Evolutionary conservation across 176 grass and related monocot genomes (phyloP).

Genomic region (maize (Zea mays)): DNA sequence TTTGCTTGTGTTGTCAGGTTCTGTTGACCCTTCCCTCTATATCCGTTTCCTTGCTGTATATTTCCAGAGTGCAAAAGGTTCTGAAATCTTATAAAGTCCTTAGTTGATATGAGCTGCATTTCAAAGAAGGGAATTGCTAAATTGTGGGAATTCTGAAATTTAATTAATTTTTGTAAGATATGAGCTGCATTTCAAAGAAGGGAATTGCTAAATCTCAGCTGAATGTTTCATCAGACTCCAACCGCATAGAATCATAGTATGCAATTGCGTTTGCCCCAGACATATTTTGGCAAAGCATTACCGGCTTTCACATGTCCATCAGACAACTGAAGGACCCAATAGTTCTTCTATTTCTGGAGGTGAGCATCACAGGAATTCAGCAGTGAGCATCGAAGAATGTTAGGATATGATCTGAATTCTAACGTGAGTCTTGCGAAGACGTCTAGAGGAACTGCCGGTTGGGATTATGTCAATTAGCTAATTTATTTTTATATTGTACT

Average conservation of each 20-base stretch:
- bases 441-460: too few relatives aligned
- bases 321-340: background rate
- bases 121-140: too few relatives aligned
- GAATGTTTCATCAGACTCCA: background rate
- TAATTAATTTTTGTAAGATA: background rate
- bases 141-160: too few relatives aligned
- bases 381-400: too few relatives aligned
- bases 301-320: background rate
- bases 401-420: too few relatives aligned
- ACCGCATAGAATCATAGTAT: background rate
- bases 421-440: too few relatives aligned
- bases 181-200: background rate
- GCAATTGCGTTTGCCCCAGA: background rate
- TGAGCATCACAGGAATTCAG: too few relatives aligned
- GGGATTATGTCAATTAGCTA: too few relatives aligned
- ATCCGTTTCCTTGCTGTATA: background rate
- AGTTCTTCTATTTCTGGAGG: background rate
- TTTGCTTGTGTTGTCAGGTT: background rate
- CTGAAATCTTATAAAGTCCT: background rate
- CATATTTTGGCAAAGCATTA: background rate
- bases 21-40: background rate
- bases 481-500: too few relatives aligned
- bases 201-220: background rate
- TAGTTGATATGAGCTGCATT: too few relatives aligned
- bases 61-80: constrained; percentile 6